A percentile compares a stretch with the other conserved stretches of the same genome.
phyloP scores from a whole-genome alignment of 1,284 basidiomycete species.

The Malassezia sp. region DNA sequence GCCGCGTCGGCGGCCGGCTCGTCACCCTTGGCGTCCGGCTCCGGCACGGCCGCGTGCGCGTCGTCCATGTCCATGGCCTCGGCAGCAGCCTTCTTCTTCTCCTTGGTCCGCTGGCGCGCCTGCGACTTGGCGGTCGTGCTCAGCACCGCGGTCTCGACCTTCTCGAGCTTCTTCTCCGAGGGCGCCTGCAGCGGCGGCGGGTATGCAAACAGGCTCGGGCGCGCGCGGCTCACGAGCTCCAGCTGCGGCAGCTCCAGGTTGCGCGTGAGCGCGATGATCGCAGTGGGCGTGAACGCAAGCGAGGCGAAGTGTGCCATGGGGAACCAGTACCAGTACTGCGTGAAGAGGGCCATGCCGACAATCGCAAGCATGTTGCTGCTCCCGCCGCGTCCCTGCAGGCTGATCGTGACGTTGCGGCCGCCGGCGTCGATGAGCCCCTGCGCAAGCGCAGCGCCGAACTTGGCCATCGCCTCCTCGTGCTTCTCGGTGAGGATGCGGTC shows the following conservation, averaged over 20 bases:
- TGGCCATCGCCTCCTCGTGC: constrained; percentile 47
- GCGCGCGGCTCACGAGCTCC: constrained; percentile 37
- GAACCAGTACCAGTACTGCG: constrained; percentile 48
- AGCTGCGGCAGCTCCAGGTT: constrained; percentile 39
- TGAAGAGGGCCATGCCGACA: constrained; percentile 46
- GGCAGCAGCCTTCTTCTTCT: constrained; percentile 26
- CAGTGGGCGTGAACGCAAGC: constrained; percentile 44
- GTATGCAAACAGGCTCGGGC: constrained; percentile 43
- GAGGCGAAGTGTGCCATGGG: constrained; percentile 44
- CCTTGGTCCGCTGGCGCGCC: constrained; percentile 41
- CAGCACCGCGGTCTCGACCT: constrained; percentile 45
- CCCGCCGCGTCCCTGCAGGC: constrained; percentile 37
- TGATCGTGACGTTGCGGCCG: constrained; percentile 46
- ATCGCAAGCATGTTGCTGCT: constrained; percentile 44
- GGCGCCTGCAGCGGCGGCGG: constrained; percentile 35
- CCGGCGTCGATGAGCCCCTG: constrained; percentile 44
- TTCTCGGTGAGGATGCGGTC: constrained; percentile 44
- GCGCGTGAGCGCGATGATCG: constrained; percentile 40
- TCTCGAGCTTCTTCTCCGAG: constrained; percentile 42
- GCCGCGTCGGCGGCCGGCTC: constrained; percentile 6
- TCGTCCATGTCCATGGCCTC: constrained; percentile 38
- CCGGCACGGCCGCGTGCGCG: constrained; percentile 9
- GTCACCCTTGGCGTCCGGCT: constrained; percentile 16
- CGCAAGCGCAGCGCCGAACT: constrained; percentile 44
- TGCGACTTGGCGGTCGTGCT: constrained; percentile 43